Base-by-base conservation (phyloP, 2,329 filamentous ascomycete species). In the Penicillium sp. region DNA sequence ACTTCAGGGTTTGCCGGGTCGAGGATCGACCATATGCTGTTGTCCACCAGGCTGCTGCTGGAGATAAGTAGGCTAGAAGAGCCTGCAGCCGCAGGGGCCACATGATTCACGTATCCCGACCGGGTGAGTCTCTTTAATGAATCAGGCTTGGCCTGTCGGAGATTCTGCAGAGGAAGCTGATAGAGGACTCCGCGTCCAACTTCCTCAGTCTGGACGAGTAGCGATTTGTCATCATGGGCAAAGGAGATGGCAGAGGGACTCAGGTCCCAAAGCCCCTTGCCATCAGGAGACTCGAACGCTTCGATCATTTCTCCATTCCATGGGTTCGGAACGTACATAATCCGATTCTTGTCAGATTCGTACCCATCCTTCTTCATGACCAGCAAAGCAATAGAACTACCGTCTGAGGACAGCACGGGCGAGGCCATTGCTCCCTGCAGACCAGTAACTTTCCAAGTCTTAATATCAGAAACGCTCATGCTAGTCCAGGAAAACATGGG, bases 301-400 rank as follows among this genome's bases (percentile, higher is more conserved):
- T 77, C 75, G 14, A 75, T 66, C 60, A 71, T 69, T 45, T 72
- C 67, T 7, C 71, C 72, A 51, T 68, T 72, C 69, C 73, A 76
- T 2, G 77, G 70, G 49, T 75, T 73, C 1, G 73, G 74, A 20
- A 77, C 71, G 49, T 77, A 71, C 20, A 78, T 53, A 29, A 79
- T 77, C 2, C 73, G 65, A 55, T 78, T 79, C 59, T 77, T 77
- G 61, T 79, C 77, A 14, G 75, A 75, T 58, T 79, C 77, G 51
- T 79, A 78, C 9, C 76, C 76, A 56, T 79, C 77, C 40, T 73
- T 64, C 11, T 67, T 68, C 75, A 78, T 78, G 8, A 72, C 69
- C 29, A 80, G 64, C 23, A 78, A 71, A 14, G 75, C 76, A 55
- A 79, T 69, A 2, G 72, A 72, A 50, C 73, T 68, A 8, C 76